Evolutionary conservation across 75 land plant genomes (phyloP).

Genomic region (Pseudotsuga menziesii): DNA sequence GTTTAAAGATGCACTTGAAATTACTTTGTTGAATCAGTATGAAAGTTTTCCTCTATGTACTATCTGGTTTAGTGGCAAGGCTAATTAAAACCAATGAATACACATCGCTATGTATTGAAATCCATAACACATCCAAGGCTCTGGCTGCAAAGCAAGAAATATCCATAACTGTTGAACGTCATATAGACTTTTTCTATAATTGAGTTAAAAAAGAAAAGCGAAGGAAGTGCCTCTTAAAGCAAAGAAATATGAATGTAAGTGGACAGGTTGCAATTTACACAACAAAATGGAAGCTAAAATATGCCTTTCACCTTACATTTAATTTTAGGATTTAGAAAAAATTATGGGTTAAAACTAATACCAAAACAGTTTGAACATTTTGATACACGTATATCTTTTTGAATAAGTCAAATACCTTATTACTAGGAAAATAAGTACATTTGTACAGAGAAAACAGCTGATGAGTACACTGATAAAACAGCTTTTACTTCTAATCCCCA

Average conservation of each 20-base stretch:
- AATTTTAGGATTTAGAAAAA: neutral
- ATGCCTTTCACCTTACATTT: neutral
- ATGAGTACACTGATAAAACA: neutral
- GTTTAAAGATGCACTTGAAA: neutral
- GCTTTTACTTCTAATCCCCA: neutral
- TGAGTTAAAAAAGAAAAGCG: neutral
- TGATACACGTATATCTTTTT: neutral
- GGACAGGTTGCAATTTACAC: neutral
- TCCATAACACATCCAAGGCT: neutral
- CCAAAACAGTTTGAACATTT: neutral
- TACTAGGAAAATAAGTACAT: neutral
- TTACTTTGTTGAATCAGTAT: neutral
- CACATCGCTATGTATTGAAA: neutral
- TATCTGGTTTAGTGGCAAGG: no score
- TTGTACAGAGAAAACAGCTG: neutral
- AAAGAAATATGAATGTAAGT: neutral
- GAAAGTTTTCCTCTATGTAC: neutral
- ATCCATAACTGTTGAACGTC: neutral
- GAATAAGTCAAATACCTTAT: neutral
- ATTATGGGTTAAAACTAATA: neutral
- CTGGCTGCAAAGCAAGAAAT: neutral
- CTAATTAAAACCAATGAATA: neutral
- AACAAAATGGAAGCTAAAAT: neutral
- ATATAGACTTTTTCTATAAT: no score
- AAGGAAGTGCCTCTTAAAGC: neutral